Percentiles rank a stretch among this genome's conserved stretches.
Conservation (phyloP, 208 protist genomes). For the Leishmania aethiopica region DNA sequence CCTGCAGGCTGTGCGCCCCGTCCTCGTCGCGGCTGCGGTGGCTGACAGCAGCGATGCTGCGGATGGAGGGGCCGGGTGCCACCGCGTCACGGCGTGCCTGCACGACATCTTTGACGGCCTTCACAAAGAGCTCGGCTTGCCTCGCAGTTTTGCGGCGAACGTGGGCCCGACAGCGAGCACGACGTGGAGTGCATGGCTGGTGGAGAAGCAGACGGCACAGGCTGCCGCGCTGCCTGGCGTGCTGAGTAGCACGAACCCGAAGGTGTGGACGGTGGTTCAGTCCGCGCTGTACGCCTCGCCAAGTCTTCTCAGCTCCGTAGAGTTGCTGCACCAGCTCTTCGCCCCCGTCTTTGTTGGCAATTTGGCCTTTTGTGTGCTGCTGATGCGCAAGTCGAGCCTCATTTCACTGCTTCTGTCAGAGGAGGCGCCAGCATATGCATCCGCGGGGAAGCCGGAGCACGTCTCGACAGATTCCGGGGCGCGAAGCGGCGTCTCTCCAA, state of each 20-base stretch:
- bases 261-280: slow-evolving; percentile 65
- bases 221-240: slow-evolving; percentile 23
- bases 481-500: background rate
- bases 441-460: background rate
- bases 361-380: slow-evolving; percentile 49
- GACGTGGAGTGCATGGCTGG: slow-evolving; percentile 20
- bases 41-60: background rate
- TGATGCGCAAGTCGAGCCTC: slow-evolving; percentile 58
- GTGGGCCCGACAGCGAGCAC: background rate
- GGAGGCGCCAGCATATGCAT: background rate
- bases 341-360: slow-evolving; percentile 27
- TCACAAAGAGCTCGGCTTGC: slow-evolving; percentile 71
- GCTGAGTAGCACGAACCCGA: slow-evolving; percentile 34
- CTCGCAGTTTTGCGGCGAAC: slow-evolving; percentile 27
- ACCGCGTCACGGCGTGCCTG: slow-evolving; percentile 8
- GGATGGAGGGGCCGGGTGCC: background rate
- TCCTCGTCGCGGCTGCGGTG: background rate
- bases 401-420: slow-evolving; percentile 28
- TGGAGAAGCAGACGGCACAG: slow-evolving; percentile 20
- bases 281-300: slow-evolving; percentile 54
- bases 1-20: slow-evolving; percentile 1
- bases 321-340: slow-evolving; percentile 41
- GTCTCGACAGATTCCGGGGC: background rate
- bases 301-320: slow-evolving; percentile 33
- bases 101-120: slow-evolving; percentile 50